Base-by-base conservation (phyloP, 768 basidiomycete species). In the Roridomyces roridus region DNA sequence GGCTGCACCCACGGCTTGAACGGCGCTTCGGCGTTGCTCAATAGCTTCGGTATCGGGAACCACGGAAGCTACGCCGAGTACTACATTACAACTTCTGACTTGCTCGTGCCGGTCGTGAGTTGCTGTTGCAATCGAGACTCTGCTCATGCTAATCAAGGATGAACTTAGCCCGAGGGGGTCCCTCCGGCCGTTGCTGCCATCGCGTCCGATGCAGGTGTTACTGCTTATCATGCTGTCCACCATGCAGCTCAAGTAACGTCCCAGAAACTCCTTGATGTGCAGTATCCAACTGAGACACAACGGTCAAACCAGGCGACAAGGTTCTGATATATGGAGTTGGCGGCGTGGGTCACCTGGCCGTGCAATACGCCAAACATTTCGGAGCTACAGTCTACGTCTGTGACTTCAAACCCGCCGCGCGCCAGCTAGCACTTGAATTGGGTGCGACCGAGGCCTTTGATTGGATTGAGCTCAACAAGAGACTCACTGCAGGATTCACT, bases 331-430 rank as follows among this genome's bases (percentile, higher is more conserved):
- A 61, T 34, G 63, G 62, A 4, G 42, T 64, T 35, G 61, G 62
- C 1, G 62, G 62, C 3, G 55, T 64, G 3, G 64, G 62, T 1
- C 61, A 63, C 25, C 51, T 64, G 2, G 62, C 57, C 5, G 41
- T 67, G 15, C 68, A 69, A 44, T 59, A 63, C 34, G 65, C 63
- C 4, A 59, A 60, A 55, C 57, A 62, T 56, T 64, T 59, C 49
- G 68, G 65, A 9, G 68, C 68, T 35, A 64, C 63, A 12, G 3
- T 21, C 42, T 12, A 17, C n/a, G n/a, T n/a, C n/a, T n/a, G n/a
- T n/a, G n/a, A n/a, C n/a, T n/a, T n/a, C n/a, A n/a, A n/a, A n/a
- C n/a, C n/a, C n/a, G n/a, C n/a, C n/a, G n/a, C n/a, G n/a, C n/a
- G n/a, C n/a, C n/a, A n/a, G n/a, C n/a, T 28, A 5, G 65, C 68